These are phyloP conservation scores for Kodamaea restingae DNA, from an alignment of 805 yeast species.

Conservation along the genomic window DNA sequence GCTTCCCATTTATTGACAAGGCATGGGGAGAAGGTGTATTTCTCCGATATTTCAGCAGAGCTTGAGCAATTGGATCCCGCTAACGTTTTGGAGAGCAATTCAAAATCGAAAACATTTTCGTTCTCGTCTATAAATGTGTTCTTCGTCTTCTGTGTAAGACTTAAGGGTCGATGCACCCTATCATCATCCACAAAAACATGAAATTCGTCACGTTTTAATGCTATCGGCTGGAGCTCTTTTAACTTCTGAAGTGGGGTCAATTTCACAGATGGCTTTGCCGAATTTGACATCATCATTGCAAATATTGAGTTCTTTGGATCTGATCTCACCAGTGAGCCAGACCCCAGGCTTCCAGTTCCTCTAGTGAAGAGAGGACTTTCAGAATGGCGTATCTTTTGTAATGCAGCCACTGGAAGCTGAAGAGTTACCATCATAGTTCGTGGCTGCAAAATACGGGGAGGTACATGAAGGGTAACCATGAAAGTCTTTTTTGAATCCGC, in stretches of 20 bases:
- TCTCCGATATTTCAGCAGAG: no score
- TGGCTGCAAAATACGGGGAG: neutral
- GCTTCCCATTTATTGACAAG: constrained; percentile 11
- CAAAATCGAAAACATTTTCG: no score
- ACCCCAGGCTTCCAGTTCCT: constrained; percentile 15
- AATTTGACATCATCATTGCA: constrained; percentile 35
- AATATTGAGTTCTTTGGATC: constrained; percentile 22
- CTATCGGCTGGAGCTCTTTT: constrained; percentile 30
- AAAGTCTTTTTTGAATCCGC: neutral
- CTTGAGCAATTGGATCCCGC: no score
- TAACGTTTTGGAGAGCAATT: no score
- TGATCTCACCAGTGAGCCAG: constrained; percentile 2
- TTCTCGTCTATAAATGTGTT: no score
- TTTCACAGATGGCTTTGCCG: constrained; percentile 22
- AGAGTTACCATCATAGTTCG: constrained; percentile 17
- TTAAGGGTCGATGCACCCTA: neutral
- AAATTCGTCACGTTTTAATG: constrained; percentile 24
- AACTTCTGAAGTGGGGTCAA: constrained; percentile 29
- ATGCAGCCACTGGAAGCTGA: constrained; percentile 20
- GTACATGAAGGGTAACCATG: neutral
- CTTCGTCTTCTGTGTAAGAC: neutral
- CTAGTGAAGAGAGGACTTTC: constrained; percentile 29
- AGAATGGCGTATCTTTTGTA: constrained; percentile 22
- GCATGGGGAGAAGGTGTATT: no score
- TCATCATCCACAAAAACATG: constrained; percentile 21